Evolutionary conservation across 345 rosid species (phyloP).

Genomic region (Populus simonii): DNA sequence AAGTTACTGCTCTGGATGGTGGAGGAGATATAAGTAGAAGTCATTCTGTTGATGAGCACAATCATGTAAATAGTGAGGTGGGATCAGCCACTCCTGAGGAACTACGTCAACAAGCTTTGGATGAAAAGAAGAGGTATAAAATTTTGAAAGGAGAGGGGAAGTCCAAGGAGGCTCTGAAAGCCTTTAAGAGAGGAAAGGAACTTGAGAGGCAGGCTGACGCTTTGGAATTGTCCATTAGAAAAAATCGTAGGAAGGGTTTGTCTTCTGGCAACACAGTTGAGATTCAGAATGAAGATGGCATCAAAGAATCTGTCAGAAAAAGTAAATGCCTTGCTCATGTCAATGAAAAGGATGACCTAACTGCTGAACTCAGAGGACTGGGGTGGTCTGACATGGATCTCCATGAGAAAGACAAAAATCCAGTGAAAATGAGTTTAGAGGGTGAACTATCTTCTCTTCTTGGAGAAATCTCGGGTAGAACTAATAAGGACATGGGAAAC

Average conservation of each 20-base stretch:
- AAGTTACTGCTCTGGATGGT: conserved; percentile 22
- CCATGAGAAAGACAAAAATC: conserved; percentile 46
- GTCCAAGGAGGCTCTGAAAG: conserved; percentile 76
- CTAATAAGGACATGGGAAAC: conserved; percentile 25
- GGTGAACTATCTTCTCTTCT: conserved; percentile 82
- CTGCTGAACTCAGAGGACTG: conserved; percentile 65
- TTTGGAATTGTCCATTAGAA: conserved; percentile 57
- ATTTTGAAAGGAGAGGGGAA: conserved; percentile 76
- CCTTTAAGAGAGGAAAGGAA: conserved; percentile 90
- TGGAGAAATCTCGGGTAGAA: conserved; percentile 46
- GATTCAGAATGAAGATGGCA: conserved; percentile 38
- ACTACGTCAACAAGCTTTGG: conserved; percentile 65
- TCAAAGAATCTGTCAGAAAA: conserved; percentile 43
- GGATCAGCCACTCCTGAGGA: conserved; percentile 54
- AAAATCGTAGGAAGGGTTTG: conserved; percentile 47
- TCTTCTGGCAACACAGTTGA: conserved; percentile 31
- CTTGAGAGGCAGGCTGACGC: conserved; percentile 90
- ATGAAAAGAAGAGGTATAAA: conserved; percentile 70
- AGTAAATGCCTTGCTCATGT: conserved; percentile 36
- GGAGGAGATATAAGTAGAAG: conserved; percentile 22
- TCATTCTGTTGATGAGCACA: conserved; percentile 28
- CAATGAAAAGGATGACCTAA: conserved; percentile 52
- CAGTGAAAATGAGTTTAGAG: conserved; percentile 58
- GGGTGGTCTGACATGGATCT: conserved; percentile 81
- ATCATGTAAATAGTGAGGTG: conserved; percentile 27